These are phyloP conservation scores for Cercospora sp. DNA, from an alignment of 2,329 filamentous ascomycete species.

Conservation along the genomic window DNA sequence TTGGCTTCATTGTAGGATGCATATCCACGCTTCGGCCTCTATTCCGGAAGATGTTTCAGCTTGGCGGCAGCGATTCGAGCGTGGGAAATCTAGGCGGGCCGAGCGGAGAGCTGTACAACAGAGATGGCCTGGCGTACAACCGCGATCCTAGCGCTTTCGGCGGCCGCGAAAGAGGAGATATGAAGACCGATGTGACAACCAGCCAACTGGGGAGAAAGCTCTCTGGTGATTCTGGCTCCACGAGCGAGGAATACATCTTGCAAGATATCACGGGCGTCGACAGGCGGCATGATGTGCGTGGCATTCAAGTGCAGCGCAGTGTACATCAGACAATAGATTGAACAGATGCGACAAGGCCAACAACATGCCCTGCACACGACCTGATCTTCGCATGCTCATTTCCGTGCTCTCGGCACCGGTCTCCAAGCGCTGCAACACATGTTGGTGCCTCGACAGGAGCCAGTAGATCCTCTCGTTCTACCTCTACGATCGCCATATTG, in stretches of 20 bases:
- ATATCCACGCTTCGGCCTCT: constrained; percentile 40
- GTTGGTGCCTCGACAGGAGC: background rate
- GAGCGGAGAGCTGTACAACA: constrained; percentile 3
- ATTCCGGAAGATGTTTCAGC: constrained; percentile 32
- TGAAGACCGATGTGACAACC: constrained; percentile 22
- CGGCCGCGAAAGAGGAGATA: constrained; percentile 1
- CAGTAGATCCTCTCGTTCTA: background rate
- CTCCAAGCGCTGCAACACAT: background rate
- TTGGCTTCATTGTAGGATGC: constrained; percentile 40
- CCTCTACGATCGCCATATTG: background rate
- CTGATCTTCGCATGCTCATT: background rate
- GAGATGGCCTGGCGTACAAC: constrained; percentile 8
- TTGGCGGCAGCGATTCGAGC: constrained; percentile 22
- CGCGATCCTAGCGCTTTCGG: constrained; percentile 8
- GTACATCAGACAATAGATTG: constrained; percentile 23
- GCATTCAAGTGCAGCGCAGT: constrained; percentile 25
- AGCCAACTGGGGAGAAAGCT: constrained; percentile 21
- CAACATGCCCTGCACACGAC: background rate
- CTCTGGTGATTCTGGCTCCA: constrained; percentile 12
- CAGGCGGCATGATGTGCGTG: constrained; percentile 13
- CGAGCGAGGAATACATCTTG: constrained; percentile 27
- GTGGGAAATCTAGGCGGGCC: constrained; percentile 10
- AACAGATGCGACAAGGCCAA: background rate
- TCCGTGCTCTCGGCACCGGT: background rate
- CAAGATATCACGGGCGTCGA: constrained; percentile 20